Evolutionary conservation across 345 rosid species (phyloP), one percentile per base, ranked within the genome.

Genomic region (Syzygium jambos): DNA sequence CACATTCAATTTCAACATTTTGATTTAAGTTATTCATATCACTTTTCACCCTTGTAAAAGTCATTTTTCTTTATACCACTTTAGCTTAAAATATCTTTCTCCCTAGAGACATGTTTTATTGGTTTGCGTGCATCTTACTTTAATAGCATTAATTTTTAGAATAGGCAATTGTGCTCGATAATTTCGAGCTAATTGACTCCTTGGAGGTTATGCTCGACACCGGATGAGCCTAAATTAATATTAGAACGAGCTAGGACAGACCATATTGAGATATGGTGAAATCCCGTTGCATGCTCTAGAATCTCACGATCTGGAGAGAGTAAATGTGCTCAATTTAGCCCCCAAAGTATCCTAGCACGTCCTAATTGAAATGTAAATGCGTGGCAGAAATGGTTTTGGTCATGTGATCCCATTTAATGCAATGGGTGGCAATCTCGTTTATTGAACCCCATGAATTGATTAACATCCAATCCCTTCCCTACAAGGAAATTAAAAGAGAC

Each of bases 11-110:
- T 73, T 38, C 0, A 6, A 9, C 23, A 34, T 73, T 73, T 34
- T 2, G 4, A 73, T 2, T 73, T 68, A 0, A 10, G 17, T 30
- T 30, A 30, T 68, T 4, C 0, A 16, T 65, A 30, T 8, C 0
- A 65, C 1, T 30, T 30, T 65, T 17, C 12, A 4, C 23, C 0
- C 2, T 68, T 68, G 30, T 16, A 4, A 3, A 9, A 73, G 7
- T 73, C 38, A 0, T 73, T 73, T 73, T 73, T 22, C 0, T 34
- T 34, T 30, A 5, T 34, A 19, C 1, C 2, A 9, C 4, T 19
- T 38, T 9, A 73, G 2, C 19, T 73, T 17, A 19, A 73, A 38
- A 2, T 19, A 73, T 10, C 80, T 0, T 0, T 10, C 25, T 17
- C 14, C 2, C 7, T 5, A 5, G 14, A 34, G 4, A 73, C 0